Percentiles rank a stretch among this genome's conserved stretches.
Evolutionary conservation across 805 yeast species (phyloP).

Genomic region (Candida dajiaensis): DNA sequence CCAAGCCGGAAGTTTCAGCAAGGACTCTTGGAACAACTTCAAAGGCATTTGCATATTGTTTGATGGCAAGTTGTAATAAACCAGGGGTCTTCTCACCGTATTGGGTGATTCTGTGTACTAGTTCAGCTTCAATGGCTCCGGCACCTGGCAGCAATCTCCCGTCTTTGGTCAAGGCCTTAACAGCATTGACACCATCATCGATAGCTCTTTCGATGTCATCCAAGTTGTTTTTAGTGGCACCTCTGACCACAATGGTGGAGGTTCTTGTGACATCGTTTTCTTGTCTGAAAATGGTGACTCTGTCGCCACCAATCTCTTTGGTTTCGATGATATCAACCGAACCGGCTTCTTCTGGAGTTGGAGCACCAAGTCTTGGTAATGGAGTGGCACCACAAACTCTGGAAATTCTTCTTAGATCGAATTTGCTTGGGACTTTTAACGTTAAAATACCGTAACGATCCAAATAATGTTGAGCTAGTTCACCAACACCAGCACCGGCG

Average conservation of each 20-base stretch:
- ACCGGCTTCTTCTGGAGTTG: constrained; percentile 93
- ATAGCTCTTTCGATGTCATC: constrained; percentile 97
- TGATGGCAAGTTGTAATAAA: constrained; percentile 85
- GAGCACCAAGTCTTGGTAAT: constrained; percentile 88
- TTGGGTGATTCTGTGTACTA: constrained; percentile 70
- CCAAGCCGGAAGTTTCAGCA: constrained; percentile 92
- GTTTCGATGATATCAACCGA: constrained; percentile 82
- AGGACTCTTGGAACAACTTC: constrained; percentile 90
- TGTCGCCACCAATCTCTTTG: constrained; percentile 93
- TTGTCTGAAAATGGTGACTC: constrained; percentile 92
- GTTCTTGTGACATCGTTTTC: constrained; percentile 61
- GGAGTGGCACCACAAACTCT: constrained; percentile 98
- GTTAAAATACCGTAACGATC: constrained; percentile 82
- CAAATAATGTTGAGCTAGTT: constrained; percentile 86
- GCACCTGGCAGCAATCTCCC: constrained; percentile 87
- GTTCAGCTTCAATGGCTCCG: constrained; percentile 88
- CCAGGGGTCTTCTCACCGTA: constrained; percentile 96
- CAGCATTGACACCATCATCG: constrained; percentile 91
- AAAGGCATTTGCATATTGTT: constrained; percentile 89
- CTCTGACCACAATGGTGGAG: constrained; percentile 88
- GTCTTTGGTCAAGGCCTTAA: constrained; percentile 85
- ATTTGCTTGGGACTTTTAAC: constrained; percentile 86
- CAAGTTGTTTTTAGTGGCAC: constrained; percentile 89
- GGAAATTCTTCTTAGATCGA: constrained; percentile 88
- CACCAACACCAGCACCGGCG: constrained; percentile 95